phyloP scores from a whole-genome alignment of 2,329 filamentous ascomycete genomes.

The Cryoendolithus antarcticus region DNA sequence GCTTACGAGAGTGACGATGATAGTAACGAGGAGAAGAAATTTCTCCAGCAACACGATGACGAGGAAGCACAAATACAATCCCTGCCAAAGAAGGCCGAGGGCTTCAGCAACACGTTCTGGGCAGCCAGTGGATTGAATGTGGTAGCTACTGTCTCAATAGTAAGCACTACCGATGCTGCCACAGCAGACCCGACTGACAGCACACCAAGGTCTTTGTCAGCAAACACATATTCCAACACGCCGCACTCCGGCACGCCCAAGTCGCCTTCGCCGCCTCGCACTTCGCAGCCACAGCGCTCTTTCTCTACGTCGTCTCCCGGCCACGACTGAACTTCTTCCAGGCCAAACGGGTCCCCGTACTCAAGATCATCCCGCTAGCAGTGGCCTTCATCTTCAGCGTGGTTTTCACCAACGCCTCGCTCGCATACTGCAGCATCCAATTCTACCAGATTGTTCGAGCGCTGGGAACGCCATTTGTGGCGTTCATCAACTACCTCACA shows the following conservation, averaged over 20 bases:
- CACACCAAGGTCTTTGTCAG: slow-evolving; percentile 51
- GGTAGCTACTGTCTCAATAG: too few relatives aligned
- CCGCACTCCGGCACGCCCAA: slow-evolving; percentile 48
- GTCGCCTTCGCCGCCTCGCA: slow-evolving; percentile 57
- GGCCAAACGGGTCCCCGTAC: slow-evolving; percentile 42
- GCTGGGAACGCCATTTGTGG: slow-evolving; percentile 53
- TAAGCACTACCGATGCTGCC: background rate
- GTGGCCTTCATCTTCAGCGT: slow-evolving; percentile 57
- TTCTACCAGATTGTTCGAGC: slow-evolving; percentile 61
- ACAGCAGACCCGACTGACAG: too few relatives aligned
- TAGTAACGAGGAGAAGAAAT: too few relatives aligned
- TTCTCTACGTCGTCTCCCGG: slow-evolving; percentile 49
- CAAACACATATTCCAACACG: slow-evolving; percentile 56
- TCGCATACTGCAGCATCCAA: slow-evolving; percentile 55
- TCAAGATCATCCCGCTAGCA: slow-evolving; percentile 51
- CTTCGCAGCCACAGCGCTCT: slow-evolving; percentile 53
- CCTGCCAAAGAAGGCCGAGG: too few relatives aligned
- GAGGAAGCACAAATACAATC: too few relatives aligned
- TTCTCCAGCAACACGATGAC: too few relatives aligned
- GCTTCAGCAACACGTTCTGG: too few relatives aligned
- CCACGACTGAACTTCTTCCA: slow-evolving; percentile 47
- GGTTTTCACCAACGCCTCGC: slow-evolving; percentile 54
- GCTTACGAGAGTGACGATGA: too few relatives aligned
- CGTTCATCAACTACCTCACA: slow-evolving; percentile 51
- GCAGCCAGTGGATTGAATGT: too few relatives aligned